Conservation (phyloP, 2,329 filamentous ascomycete genomes). For the Karstenula rhodostoma region DNA sequence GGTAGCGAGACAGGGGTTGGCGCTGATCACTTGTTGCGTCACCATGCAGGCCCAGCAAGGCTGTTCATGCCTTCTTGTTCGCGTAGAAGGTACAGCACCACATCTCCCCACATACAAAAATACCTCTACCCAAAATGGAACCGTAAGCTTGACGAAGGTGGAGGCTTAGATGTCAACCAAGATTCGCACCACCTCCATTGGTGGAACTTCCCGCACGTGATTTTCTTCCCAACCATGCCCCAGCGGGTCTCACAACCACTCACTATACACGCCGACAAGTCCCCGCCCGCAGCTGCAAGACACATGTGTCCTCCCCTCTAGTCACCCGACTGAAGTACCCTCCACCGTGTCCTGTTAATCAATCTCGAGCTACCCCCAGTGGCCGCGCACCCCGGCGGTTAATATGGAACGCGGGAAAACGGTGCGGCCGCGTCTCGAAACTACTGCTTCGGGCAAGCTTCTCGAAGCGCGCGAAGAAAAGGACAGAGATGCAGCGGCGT, state of each 20-base stretch:
- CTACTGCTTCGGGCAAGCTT: slow-evolving; percentile 18
- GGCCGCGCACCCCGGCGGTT: slow-evolving; percentile 22
- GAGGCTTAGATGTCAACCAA: background rate
- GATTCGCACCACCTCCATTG: background rate
- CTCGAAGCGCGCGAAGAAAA: slow-evolving; percentile 16
- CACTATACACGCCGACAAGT: background rate
- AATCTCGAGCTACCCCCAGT: slow-evolving; percentile 15
- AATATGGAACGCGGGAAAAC: slow-evolving; percentile 35
- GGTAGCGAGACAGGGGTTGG: slow-evolving; percentile 15
- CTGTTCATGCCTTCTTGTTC: background rate
- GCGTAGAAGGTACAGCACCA: background rate
- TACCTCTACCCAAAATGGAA: background rate
- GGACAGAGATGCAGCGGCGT: slow-evolving; percentile 23
- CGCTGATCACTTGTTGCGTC: slow-evolving; percentile 20
- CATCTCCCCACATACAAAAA: background rate
- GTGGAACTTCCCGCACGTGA: slow-evolving; percentile 6
- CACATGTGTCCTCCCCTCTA: slow-evolving; percentile 22
- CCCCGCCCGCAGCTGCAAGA: slow-evolving; percentile 7
- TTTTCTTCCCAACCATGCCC: too few species aligned
- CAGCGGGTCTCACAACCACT: background rate
- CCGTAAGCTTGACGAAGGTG: slow-evolving; percentile 1
- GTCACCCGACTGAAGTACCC: background rate
- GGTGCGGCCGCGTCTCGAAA: slow-evolving; percentile 19
- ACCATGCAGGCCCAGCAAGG: slow-evolving; percentile 8
- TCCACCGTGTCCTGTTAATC: slow-evolving; percentile 36